Evolutionary conservation across 768 basidiomycete species (phyloP), one percentile per base, ranked within the genome.

Genomic region (Suillus subalutaceus): DNA sequence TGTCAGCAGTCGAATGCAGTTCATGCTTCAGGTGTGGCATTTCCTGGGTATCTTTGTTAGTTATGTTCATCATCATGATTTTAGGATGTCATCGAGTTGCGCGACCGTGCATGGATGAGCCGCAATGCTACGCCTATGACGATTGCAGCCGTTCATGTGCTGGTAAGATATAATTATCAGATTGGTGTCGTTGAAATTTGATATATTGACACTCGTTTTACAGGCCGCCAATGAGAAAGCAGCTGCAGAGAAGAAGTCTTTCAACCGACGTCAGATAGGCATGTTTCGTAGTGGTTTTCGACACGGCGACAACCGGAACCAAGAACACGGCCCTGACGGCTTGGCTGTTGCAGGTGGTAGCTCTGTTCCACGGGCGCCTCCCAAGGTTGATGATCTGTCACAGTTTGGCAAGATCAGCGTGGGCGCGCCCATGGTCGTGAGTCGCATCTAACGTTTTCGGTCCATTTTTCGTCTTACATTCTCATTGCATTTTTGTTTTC

Each of bases 41-140:
- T 23, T 13, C 62, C 15, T 64, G 67, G 12, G 57, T 32, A 37
- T 8, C 18, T 20, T 62, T 63, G 13, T 66, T 48, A 41, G 18
- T 46, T 56, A 18, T 55, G 69, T 23, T 65, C 62, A 10, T 15
- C 55, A n/a, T 35, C 10, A 8, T 16, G 2, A 8, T 40, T 7
- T 50, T 72, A 98, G 96, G 97, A 98, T 79, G 83, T 97, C 61
- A 86, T 96, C 64, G 97, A 98, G 74, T 83, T 96, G 53, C 91
- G 96, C 62, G 86, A 88, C 38, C 88, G 90, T 63, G 90, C 86
- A 74, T 99, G 96, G 97, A 75, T 89, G 48, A 79, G 85, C 53
- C 88, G 94, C 62, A 89, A 89, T 72, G 88, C 90, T 62, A 94
- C 91, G 13, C 96, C 95, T 6, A 83, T 91, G 38, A 97, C 94